These are phyloP conservation scores for Phytophthora pistaciae DNA, from an alignment of 352 stramenopile genomes.

Conservation along the genomic window DNA sequence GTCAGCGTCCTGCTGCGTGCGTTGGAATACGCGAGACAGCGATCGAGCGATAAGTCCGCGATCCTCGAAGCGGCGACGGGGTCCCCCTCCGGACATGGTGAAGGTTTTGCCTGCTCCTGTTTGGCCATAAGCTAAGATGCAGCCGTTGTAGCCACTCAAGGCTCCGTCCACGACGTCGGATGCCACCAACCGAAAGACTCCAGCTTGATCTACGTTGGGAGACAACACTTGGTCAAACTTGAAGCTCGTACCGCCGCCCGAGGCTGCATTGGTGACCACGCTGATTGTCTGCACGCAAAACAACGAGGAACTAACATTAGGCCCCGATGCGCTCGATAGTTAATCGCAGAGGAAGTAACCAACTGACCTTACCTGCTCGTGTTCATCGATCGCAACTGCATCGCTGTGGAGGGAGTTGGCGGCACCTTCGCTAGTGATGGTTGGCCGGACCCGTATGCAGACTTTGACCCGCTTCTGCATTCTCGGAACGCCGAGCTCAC, in stretches of 20 bases:
- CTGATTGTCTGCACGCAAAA: conserved; percentile 54
- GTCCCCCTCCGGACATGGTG: conserved; percentile 69
- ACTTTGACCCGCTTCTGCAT: conserved; percentile 81
- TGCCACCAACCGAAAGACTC: conserved; percentile 55
- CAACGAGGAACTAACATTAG: neutral
- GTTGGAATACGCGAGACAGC: conserved; percentile 66
- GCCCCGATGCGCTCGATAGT: neutral
- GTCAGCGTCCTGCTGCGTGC: conserved; percentile 53
- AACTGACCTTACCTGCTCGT: conserved; percentile 46
- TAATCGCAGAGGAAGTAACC: neutral
- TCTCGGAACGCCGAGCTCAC: neutral
- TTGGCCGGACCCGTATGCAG: conserved; percentile 70
- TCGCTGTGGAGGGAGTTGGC: conserved; percentile 4
- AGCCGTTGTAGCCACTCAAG: conserved; percentile 78
- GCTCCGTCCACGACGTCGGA: conserved; percentile 69
- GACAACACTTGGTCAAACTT: conserved; percentile 72
- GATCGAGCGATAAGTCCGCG: conserved; percentile 68
- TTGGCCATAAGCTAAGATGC: conserved; percentile 80
- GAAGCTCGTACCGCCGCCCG: conserved; percentile 64
- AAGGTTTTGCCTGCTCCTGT: conserved; percentile 82
- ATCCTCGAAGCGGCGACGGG: conserved; percentile 61
- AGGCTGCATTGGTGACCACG: conserved; percentile 63
- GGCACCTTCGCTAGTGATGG: conserved; percentile 20
- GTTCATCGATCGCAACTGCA: conserved; percentile 54
- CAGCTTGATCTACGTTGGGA: conserved; percentile 50